Evolutionary conservation across 2,329 filamentous ascomycete genomes (phyloP), one percentile per base, ranked within the genome.

Genomic region (Xylaria sp.): DNA sequence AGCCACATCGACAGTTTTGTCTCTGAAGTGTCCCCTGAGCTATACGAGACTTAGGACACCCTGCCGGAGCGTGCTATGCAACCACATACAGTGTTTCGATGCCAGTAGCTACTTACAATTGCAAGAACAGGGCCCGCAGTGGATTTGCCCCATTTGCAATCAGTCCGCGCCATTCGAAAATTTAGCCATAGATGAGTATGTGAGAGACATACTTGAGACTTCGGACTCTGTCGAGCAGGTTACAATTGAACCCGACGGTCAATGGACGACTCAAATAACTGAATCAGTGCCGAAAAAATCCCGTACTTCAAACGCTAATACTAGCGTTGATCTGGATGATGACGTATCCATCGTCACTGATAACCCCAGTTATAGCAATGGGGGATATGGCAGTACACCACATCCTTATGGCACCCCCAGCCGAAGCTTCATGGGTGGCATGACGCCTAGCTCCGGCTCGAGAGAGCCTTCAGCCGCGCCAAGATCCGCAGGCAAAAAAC

Each of bases 41-140:
- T 97, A 93, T 42, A 88, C 94, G 78, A 88, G 94, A 68, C 91
- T 99, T 42, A 85, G 86, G 8, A 85, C 92, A 17, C 96, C 96
- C 0, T 93, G 93, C 73, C 90, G 96, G 39, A 93, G 93, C 3
- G 85, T 89, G 2, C 82, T 90, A 39, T 99, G 96, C 81, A 91
- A 88, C 2, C 96, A 99, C 79, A 92, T 96, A 30, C 93, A 97
- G 77, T 99, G 96, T 78, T 99, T 98, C 74, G 96, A 99, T 79
- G 95, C 92, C 2, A 91, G 89, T 2, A 97, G 93, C 1, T 99
- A 98, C 78, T 85, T 99, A 21, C 93, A 97, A 75, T 82, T 99
- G 32, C 95, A 98, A 78, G 94, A 98, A 78, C 96, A 99, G 82
- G 95, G 93, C 0, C 96, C 96, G 0, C 97, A 96, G 19, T 99